Evolutionary conservation across 805 yeast species (phyloP).

Genomic region (Yarrowia sp.): DNA sequence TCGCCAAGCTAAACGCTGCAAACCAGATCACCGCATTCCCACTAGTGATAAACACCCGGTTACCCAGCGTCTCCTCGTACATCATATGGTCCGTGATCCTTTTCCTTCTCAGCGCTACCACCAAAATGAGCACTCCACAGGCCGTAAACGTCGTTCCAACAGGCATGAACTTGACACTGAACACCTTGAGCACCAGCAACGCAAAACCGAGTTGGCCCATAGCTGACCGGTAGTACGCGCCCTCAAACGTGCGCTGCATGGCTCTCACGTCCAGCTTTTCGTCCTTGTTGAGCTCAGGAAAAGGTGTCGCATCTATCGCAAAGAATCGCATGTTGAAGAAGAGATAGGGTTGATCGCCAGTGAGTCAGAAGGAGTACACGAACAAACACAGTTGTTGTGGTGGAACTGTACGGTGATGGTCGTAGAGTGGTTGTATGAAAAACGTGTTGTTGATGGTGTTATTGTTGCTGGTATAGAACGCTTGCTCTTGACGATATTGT

Average conservation of each 20-base stretch:
- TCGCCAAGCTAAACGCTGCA: not conserved
- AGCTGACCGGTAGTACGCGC: slow-evolving; percentile 75
- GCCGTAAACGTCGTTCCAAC: slow-evolving; percentile 64
- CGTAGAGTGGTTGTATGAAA: too few relatives aligned
- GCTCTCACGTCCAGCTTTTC: slow-evolving; percentile 25
- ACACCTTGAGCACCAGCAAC: slow-evolving; percentile 61
- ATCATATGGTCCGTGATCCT: slow-evolving; percentile 16
- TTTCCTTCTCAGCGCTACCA: slow-evolving; percentile 37
- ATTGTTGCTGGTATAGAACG: not conserved
- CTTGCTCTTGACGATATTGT: too few relatives aligned
- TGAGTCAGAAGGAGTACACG: too few relatives aligned
- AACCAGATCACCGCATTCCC: slow-evolving; percentile 18
- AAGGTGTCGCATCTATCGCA: not conserved
- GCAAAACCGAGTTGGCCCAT: slow-evolving; percentile 66
- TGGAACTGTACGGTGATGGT: too few relatives aligned
- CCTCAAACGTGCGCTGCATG: slow-evolving; percentile 74
- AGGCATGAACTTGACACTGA: slow-evolving; percentile 60
- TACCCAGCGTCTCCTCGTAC: slow-evolving; percentile 15
- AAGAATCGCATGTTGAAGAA: not conserved
- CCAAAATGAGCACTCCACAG: slow-evolving; percentile 52
- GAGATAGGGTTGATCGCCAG: too few relatives aligned
- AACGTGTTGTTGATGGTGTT: not conserved
- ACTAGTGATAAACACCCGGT: slow-evolving; percentile 16
- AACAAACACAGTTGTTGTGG: too few relatives aligned
- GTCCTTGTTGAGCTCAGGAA: slow-evolving; percentile 11